Evolutionary conservation across 2,329 filamentous ascomycete genomes (phyloP), one percentile per base, ranked within the genome.

Genomic region (Nannizziopsis barbatae): DNA sequence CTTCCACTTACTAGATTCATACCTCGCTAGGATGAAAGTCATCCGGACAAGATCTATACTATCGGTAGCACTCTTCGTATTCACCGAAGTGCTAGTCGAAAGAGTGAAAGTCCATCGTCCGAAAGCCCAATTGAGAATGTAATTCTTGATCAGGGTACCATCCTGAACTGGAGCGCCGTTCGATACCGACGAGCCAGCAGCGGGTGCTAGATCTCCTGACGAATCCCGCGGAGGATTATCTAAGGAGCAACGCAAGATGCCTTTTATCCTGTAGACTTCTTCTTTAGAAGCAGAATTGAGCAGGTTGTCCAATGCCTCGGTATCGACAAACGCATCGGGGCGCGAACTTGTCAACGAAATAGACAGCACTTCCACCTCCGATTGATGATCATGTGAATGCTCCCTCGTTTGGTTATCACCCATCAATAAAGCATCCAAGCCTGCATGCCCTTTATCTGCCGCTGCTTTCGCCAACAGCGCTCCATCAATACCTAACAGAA

Each of bases 61-160:
- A 3, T 39, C 35, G 18, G 46, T 43, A 9, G 22, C 33, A 22
- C 38, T 27, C 37, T 35, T 8, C 40, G 32, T 43, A 45, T 50
- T 42, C 42, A 51, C 35, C 14, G 45, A 14, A 30, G 37, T 15
- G 3, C 62, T 59, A 14, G 81, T 69, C 1, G 58, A 54, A 1
- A 77, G 73, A 1, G 88, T 93, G 61, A 90, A 95, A 0, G 81
- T 94, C 90, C 92, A 98, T 27, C 92, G 77, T 0, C 88, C 88
- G 68, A 98, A 98, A 0, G 92, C 92, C 92, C 92, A 98, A 65
- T 98, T 98, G 51, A 98, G 75, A 39, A 98, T 95, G 62, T 92
- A 95, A 48, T 85, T 74, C 12, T 66, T 65, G 15, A 46, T 50
- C 32, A n/a, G 20, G 18, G n/a, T 32, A 7, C 33, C 5, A 49